Evolutionary conservation across 192 early-diverging fungal genomes (phyloP).

Genomic region (Linnemannia elongata): DNA sequence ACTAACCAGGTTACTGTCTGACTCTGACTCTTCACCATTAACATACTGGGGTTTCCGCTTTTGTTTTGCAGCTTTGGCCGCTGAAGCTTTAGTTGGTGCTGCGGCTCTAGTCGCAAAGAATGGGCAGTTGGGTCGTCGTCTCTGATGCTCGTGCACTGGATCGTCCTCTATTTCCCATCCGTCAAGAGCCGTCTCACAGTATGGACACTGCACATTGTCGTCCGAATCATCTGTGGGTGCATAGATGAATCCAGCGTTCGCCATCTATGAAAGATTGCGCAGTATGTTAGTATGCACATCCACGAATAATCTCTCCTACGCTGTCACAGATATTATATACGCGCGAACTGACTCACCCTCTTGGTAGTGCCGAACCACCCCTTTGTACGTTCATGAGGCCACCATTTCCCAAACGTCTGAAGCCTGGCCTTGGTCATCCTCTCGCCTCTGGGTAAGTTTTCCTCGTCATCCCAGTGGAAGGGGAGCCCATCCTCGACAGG

Average conservation of each 20-base stretch:
- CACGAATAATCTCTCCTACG: background rate
- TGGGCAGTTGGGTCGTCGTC: constrained; percentile 36
- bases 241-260: constrained; percentile 57
- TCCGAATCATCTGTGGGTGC: constrained; percentile 29
- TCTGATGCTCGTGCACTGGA: constrained; percentile 55
- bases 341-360: constrained; percentile 20
- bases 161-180: constrained; percentile 56
- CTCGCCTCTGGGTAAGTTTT: constrained; percentile 37
- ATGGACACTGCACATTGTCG: constrained; percentile 51
- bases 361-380: constrained; percentile 46
- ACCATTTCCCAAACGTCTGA: constrained; percentile 58
- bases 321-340: too few relatives aligned
- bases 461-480: constrained; percentile 49
- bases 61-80: constrained; percentile 23
- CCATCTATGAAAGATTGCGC: constrained; percentile 30
- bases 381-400: constrained; percentile 45
- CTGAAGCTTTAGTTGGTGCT: constrained; percentile 33
- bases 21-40: background rate
- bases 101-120: constrained; percentile 43
- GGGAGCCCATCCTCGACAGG: constrained; percentile 18
- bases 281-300: constrained; percentile 23
- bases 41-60: background rate
- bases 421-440: constrained; percentile 49
- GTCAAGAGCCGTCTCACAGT: constrained; percentile 49
- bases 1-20: constrained; percentile 11